Evolutionary conservation across 345 rosid species (phyloP).

Genomic region (Ceriops tagal): DNA sequence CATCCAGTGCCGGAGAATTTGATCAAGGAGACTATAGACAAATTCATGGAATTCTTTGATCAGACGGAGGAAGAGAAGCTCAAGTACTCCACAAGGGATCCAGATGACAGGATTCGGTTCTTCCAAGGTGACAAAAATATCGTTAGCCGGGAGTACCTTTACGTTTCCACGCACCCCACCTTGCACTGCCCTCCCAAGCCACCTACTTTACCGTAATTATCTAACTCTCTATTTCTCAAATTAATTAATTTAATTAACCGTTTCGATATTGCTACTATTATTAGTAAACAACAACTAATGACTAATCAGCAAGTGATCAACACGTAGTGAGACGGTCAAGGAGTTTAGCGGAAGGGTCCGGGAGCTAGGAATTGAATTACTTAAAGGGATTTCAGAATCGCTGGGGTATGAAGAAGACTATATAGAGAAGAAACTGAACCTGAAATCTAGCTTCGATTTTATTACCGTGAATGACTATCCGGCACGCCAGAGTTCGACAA

Average conservation of each 20-base stretch:
- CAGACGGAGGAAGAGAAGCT: conserved; percentile 16
- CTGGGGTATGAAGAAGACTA: conserved; percentile 3
- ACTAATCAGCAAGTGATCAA: too few species aligned
- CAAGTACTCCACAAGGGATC: conserved; percentile 12
- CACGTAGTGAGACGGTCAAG: conserved; percentile 1
- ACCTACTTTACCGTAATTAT: conserved; percentile 15
- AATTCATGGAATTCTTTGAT: conserved; percentile 19
- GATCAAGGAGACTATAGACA: conserved; percentile 24
- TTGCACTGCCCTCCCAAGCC: conserved; percentile 28
- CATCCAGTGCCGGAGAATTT: conserved; percentile 24
- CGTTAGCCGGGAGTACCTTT: conserved; percentile 22
- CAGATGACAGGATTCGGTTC: conserved; percentile 24
- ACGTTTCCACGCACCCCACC: conserved; percentile 24
- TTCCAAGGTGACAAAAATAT: conserved; percentile 16
- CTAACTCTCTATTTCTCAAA: too few species aligned
- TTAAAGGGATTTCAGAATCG: conserved; percentile 7
- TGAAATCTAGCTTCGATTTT: conserved; percentile 4
- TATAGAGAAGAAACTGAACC: conserved; percentile 7
- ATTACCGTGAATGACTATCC: conserved; percentile 14
- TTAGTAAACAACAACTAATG: too few species aligned
- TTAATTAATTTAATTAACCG: background rate
- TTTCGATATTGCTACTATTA: too few species aligned
- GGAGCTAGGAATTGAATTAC: background rate
- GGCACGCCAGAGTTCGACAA: background rate
- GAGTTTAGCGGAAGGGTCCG: background rate